These are phyloP conservation scores for Marchantia polymorpha DNA, from an alignment of 225 moss, liverwort and hornwort genomes.

Conservation along the genomic window DNA sequence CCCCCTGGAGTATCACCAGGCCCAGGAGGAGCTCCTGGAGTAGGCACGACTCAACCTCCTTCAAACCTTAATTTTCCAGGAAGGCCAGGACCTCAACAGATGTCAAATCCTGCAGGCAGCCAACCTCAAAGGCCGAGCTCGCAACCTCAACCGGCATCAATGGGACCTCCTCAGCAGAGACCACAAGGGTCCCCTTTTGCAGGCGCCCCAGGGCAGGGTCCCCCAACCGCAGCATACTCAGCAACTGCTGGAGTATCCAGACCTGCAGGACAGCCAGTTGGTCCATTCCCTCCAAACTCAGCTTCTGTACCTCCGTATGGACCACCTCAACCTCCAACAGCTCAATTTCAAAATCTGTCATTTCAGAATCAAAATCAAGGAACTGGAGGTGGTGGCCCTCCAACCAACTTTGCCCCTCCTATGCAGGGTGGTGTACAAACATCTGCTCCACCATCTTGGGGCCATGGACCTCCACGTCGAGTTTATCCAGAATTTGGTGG, in stretches of 20 bases:
- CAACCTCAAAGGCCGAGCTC: conserved; percentile 36
- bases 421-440: conserved; percentile 42
- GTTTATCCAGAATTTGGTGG: conserved; percentile 63
- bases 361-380: conserved; percentile 24
- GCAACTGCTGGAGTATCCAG: conserved; percentile 47
- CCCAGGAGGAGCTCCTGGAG: conserved; percentile 27
- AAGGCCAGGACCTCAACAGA: conserved; percentile 43
- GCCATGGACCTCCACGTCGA: conserved; percentile 72
- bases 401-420: conserved; percentile 45
- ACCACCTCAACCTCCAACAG: conserved; percentile 24
- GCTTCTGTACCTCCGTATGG: conserved; percentile 47
- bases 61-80: conserved; percentile 40
- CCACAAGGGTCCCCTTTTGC: conserved; percentile 48
- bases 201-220: conserved; percentile 39
- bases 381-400: conserved; percentile 1
- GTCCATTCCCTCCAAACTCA: conserved; percentile 44
- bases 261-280: conserved; percentile 37
- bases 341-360: conserved; percentile 39
- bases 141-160: conserved; percentile 35
- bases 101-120: conserved; percentile 13
- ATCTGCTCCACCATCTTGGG: conserved; percentile 57
- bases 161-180: conserved; percentile 30
- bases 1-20: conserved; percentile 46
- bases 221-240: conserved; percentile 40
- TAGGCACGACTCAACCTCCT: conserved; percentile 34